Conservation (phyloP, 148 eudicot species). For the Selenicereus undatus region DNA sequence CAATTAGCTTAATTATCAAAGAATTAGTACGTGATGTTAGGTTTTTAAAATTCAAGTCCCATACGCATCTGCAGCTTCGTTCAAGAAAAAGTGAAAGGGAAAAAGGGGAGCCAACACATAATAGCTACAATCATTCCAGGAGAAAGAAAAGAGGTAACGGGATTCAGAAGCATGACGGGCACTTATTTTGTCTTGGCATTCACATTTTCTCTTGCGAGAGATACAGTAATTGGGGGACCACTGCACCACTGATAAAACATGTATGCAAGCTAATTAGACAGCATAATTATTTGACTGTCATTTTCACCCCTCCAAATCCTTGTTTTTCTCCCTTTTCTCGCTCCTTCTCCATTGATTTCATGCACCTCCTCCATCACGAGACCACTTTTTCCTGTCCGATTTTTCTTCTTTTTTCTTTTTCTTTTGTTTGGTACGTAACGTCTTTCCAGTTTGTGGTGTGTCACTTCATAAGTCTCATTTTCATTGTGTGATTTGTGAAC, state of each 20-base stretch:
- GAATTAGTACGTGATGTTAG: too few relatives aligned
- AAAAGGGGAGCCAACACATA: not conserved
- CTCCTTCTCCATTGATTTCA: not conserved
- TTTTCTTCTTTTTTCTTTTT: not conserved
- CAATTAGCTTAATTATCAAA: too few relatives aligned
- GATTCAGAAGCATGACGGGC: not conserved
- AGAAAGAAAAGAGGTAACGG: not conserved
- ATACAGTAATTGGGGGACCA: slow-evolving; percentile 12
- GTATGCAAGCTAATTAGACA: slow-evolving; percentile 24
- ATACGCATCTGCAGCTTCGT: too few relatives aligned
- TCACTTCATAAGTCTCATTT: slow-evolving; percentile 16
- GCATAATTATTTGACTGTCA: slow-evolving; percentile 37
- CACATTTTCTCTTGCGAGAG: not conserved
- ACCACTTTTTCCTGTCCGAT: slow-evolving; percentile 20
- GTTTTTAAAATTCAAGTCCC: too few relatives aligned
- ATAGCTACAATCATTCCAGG: not conserved
- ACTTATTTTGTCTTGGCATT: not conserved
- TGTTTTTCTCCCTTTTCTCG: not conserved
- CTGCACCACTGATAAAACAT: not conserved
- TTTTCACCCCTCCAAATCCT: slow-evolving; percentile 22
- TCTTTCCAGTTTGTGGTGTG: slow-evolving; percentile 19
- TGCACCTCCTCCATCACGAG: slow-evolving; percentile 11
- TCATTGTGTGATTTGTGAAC: slow-evolving; percentile 19
- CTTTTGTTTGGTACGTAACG: not conserved
- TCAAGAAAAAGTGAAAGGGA: not conserved